Evolutionary conservation across 1,139 yeast species (phyloP), one percentile per base, ranked within the genome.

Genomic region (Saccharomycopsis hybrid): DNA sequence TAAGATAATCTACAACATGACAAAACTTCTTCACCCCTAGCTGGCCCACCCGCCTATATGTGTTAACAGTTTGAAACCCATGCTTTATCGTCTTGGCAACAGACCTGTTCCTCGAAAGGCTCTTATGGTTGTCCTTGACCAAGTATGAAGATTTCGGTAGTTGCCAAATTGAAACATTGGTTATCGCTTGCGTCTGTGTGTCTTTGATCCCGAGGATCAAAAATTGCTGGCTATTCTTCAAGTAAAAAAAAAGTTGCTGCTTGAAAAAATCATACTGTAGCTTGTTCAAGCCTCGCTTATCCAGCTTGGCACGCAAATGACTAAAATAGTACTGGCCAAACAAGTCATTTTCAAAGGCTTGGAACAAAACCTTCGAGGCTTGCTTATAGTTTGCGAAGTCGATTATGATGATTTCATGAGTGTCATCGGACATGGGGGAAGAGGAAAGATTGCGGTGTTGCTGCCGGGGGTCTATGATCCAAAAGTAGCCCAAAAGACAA

Each of bases 131-230:
- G 9, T 45, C 31, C 8, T 4, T 25, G 5, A 41, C 18, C 13
- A 48, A 31, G 25, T 32, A 4, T 11, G 53, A 50, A 4, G 29
- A 28, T 7, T 29, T 13, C 2, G 53, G 53, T 8, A 50, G 5
- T 30, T 40, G 27, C 53, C 53, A 50, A 11, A 35, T 31, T 3
- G 51, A 48, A 5, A 48, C 33, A 3, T 29, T 11, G 7, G 35
- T 41, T 4, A 50, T 8, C 24, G 29, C 11, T 5, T 25, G 7
- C 8, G 28, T n/a, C 9, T 7, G 5, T 24, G 5, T 11, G 27
- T 49, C 52, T 30, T n/a, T 13, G 8, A 50, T 11, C 9, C 43
- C 50, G 8, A 49, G 18, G 11, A 42, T 3, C 32, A 50, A 28
- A 33, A 38, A 50, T 30, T 36, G 30, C 5, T 47, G 46, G 11